Conservation (phyloP, 2,329 filamentous ascomycete genomes). For the Xylariales sp. region DNA sequence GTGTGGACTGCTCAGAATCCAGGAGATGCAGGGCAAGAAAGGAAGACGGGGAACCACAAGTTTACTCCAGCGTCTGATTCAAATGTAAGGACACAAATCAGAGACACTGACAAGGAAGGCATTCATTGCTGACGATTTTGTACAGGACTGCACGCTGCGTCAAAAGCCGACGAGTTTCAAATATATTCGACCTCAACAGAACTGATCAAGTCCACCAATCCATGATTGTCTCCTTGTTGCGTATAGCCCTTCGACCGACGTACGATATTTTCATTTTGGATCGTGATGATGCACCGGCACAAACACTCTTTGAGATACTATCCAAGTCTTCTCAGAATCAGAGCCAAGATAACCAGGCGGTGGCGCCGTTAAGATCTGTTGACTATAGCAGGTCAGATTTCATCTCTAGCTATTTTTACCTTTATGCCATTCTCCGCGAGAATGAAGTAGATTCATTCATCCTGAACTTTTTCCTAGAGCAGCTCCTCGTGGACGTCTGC, state of each 20-base stretch:
- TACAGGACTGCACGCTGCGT: conserved; percentile 36
- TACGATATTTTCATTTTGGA: conserved; percentile 23
- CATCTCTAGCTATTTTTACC: conserved; percentile 42
- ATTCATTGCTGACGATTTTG: conserved; percentile 5
- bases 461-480: conserved; percentile 40
- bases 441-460: conserved; percentile 36
- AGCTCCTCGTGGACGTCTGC: conserved; percentile 38
- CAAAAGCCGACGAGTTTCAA: conserved; percentile 31
- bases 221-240: conserved; percentile 38
- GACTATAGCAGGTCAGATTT: conserved; percentile 37
- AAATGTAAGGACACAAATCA: conserved; percentile 26
- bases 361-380: conserved; percentile 18
- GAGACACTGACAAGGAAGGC: not conserved
- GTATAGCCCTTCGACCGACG: conserved; percentile 37
- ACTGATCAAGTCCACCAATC: conserved; percentile 38
- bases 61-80: conserved; percentile 37
- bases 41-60: conserved; percentile 22
- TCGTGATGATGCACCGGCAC: conserved; percentile 15
- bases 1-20: conserved; percentile 31
- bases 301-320: conserved; percentile 21
- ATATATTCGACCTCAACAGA: conserved; percentile 31
- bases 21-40: conserved; percentile 22
- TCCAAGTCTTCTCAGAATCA: conserved; percentile 17
- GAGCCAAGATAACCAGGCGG: conserved; percentile 12
- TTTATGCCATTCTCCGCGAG: conserved; percentile 39